These are phyloP conservation scores for Erythrophleum ivorense DNA, from an alignment of 331 rosid genomes.

Conservation along the genomic window DNA sequence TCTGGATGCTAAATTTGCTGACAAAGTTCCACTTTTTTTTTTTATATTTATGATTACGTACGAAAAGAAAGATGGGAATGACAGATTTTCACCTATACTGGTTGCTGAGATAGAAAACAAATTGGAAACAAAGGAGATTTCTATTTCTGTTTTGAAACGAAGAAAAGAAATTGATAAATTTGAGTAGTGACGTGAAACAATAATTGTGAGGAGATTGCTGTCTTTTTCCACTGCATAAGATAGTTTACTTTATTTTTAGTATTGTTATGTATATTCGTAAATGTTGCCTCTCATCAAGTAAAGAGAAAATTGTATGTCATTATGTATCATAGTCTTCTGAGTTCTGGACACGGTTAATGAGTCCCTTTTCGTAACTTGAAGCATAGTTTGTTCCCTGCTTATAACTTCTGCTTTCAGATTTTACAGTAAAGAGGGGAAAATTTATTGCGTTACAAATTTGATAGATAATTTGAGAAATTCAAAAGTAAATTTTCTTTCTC, in stretches of 20 bases:
- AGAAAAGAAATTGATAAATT: not conserved
- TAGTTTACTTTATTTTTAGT: slow-evolving; percentile 4
- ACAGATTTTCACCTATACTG: not conserved
- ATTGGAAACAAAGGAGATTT: slow-evolving; percentile 1
- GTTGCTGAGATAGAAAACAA: slow-evolving; percentile 1
- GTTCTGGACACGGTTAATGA: not conserved
- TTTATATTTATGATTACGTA: not conserved
- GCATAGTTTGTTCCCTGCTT: not conserved
- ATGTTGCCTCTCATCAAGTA: slow-evolving; percentile 3
- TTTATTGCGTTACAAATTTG: slow-evolving; percentile 19
- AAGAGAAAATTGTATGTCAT: slow-evolving; percentile 7
- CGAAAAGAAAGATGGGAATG: not conserved
- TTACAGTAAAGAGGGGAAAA: not conserved
- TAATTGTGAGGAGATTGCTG: not conserved
- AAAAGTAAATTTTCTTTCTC: not conserved
- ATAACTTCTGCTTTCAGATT: not conserved
- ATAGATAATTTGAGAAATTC: slow-evolving; percentile 30
- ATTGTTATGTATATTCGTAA: not conserved
- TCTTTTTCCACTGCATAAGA: not conserved
- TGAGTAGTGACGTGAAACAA: slow-evolving; percentile 11
- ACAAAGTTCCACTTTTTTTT: slow-evolving; percentile 29
- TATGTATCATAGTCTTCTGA: not conserved
- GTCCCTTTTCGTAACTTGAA: not conserved
- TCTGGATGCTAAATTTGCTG: slow-evolving; percentile 26
- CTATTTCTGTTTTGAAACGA: slow-evolving; percentile 2